A percentile compares a stretch with the other conserved stretches of the same genome.
These are phyloP conservation scores for Ophiobolus disseminans DNA, from an alignment of 2,329 filamentous ascomycete species.

Conservation along the genomic window DNA sequence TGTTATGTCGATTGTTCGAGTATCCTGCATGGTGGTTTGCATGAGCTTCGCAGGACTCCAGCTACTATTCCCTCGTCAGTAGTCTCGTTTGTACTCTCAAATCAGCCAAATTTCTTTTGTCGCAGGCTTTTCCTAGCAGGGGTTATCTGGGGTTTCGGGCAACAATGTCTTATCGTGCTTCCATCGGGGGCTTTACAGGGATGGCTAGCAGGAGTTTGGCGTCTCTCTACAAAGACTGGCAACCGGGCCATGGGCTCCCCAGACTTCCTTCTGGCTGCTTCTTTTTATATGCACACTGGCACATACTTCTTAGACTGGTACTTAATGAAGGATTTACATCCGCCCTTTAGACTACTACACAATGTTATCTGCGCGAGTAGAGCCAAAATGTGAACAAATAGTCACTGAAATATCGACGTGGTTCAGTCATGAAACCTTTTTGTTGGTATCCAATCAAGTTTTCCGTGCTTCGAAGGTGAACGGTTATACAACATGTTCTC, in stretches of 20 bases:
- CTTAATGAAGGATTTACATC: constrained; percentile 51
- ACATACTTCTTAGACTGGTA: constrained; percentile 48
- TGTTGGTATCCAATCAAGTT: too few relatives aligned
- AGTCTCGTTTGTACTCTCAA: constrained; percentile 31
- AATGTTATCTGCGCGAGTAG: constrained; percentile 37
- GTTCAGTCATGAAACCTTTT: too few relatives aligned
- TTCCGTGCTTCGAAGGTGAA: too few relatives aligned
- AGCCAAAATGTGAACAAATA: constrained; percentile 35
- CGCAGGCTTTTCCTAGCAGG: constrained; percentile 24
- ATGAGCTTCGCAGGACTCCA: constrained; percentile 30
- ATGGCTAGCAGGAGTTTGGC: constrained; percentile 41
- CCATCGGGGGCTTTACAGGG: constrained; percentile 18
- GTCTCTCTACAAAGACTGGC: constrained; percentile 40
- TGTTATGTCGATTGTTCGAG: constrained; percentile 35
- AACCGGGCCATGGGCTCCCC: constrained; percentile 36
- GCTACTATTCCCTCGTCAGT: constrained; percentile 18
- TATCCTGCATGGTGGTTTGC: constrained; percentile 36
- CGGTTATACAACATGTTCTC: too few relatives aligned
- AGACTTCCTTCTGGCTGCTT: constrained; percentile 28
- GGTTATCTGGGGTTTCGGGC: constrained; percentile 15
- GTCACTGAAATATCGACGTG: too few relatives aligned
- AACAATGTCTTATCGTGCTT: constrained; percentile 16
- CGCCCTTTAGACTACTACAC: constrained; percentile 48
- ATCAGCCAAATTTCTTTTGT: constrained; percentile 33
- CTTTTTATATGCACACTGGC: constrained; percentile 32